Evolutionary conservation across 768 basidiomycete species (phyloP), one percentile per base, ranked within the genome.

Genomic region (Dentipellis fragilis): DNA sequence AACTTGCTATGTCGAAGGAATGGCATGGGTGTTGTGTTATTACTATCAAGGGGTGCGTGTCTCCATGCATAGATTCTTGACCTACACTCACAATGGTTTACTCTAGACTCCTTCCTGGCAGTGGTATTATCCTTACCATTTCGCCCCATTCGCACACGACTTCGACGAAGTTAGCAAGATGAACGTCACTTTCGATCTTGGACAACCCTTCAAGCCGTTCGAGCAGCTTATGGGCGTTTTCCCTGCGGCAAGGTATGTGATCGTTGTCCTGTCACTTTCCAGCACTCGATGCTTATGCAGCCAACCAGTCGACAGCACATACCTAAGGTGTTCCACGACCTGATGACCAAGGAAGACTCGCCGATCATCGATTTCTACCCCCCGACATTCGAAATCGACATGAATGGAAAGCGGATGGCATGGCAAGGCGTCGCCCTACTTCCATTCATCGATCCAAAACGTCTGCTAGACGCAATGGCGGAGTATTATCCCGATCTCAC

Each of bases 321-420:
- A 49, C 96, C 96, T 1, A 67, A 76, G 34, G 77, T 81, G 0
- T 93, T 97, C 75, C 94, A 96, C 35, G 65, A 74, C 4, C 79
- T 98, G 39, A 99, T 99, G 96, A 80, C 75, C 3, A 81, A 89
- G 2, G 79, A 85, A 49, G 80, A 86, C 35, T 97, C 94, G 0
- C 91, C 93, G 8, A 97, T 98, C 69, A 81, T 92, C 57, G 94
- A 98, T 65, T 98, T 97, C 73, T 98, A 98, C 70, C 95, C 95
- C 0, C 59, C 76, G 0, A 81, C 86, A 14, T 99, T 99, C 68
- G 83, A 94, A 63, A 86, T 98, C 65, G 96, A 99, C 69, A 99
- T 99, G 96, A 99, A 99, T 65, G 96, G 96, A 57, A 98, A 98
- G 74, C 90, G 89, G 72, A 97, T 98, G 94, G 78, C 89, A 7